Base-by-base conservation (phyloP, 495 filamentous ascomycete species). In the Podospora australis region DNA sequence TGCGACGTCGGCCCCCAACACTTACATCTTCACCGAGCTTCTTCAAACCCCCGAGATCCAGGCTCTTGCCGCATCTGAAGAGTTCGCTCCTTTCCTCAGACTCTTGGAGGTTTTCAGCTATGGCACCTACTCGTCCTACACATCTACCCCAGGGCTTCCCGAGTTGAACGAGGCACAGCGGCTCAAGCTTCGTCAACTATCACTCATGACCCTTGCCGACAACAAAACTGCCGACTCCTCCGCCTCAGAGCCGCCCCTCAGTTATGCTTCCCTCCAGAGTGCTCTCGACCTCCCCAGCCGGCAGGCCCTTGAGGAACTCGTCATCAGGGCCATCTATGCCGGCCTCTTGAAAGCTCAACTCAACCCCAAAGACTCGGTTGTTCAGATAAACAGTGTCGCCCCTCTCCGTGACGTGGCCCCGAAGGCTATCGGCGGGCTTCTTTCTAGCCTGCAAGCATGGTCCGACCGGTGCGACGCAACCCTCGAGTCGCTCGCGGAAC, bases 21-120 rank as follows among this genome's bases (percentile, higher is more conserved):
- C 88, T 59, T 97, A 84, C 67, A 81, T 97, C 71, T 99, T 99
- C 73, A 80, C 87, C 41, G 92, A 97, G 73, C 83, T 99, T 0
- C 81, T 99, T 7, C 78, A 87, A 54, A 81, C 81, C 2, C 84
- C 86, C 1, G 84, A 90, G 54, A 81, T 97, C 55, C 87, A 94
- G 63, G 71, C 80, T 2, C 79, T 98, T 16, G 67, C 76, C 23
- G 61, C 64, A 14, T 72, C 72, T 6, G 47, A 61, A 26, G 71
- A 73, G 34, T 61, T 71, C 20, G 52, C 54, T 2, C 49, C 57
- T 32, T 80, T 87, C 66, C 73, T 90, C 17, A 79, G 75, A 6
- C 77, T 96, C 3, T 83, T 97, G 34, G 77, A 92, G 69, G 87
- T 96, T 49, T 99, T 96, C 71, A 82, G 88, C 42, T 90, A 90